Conservation (phyloP, 2,329 filamentous ascomycete genomes). For the Pseudocercospora pini-densiflorae region DNA sequence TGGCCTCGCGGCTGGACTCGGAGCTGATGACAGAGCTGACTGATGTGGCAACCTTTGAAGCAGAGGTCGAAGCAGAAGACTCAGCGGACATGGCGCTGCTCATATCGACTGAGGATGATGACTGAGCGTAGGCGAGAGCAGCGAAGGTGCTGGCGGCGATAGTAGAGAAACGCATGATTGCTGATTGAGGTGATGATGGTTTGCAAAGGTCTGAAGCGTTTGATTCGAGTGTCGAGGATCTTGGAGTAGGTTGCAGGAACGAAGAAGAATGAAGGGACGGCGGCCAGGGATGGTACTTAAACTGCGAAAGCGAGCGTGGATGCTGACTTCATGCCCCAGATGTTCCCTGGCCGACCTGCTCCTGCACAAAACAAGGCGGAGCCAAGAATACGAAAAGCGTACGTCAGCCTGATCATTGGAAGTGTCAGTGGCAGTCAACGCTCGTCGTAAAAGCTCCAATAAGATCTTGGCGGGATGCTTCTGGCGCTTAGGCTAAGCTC, state of each 20-base stretch:
- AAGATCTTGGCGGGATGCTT: background rate
- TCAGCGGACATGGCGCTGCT: background rate
- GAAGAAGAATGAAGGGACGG: background rate
- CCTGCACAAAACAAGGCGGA: conserved; percentile 2
- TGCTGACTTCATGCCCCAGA: background rate
- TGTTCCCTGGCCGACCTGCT: background rate
- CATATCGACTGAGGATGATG: background rate
- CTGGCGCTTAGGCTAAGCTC: conserved; percentile 1
- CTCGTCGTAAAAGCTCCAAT: background rate
- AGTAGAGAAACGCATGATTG: background rate
- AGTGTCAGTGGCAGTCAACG: background rate
- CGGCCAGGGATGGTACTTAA: background rate
- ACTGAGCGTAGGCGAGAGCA: conserved; percentile 2
- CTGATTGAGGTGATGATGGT: background rate
- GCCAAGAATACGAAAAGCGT: conserved; percentile 1
- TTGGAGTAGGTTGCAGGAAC: background rate
- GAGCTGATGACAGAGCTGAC: conserved; percentile 5
- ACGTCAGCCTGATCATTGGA: conserved; percentile 2
- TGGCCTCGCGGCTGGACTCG: background rate
- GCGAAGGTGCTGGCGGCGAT: conserved; percentile 1
- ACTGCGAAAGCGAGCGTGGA: background rate
- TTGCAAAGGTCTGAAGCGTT: background rate
- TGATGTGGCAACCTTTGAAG: background rate
- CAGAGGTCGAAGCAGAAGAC: background rate
- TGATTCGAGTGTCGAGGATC: background rate